These are phyloP conservation scores for Starmerella stigmatis DNA, from an alignment of 805 yeast species.

Conservation along the genomic window DNA sequence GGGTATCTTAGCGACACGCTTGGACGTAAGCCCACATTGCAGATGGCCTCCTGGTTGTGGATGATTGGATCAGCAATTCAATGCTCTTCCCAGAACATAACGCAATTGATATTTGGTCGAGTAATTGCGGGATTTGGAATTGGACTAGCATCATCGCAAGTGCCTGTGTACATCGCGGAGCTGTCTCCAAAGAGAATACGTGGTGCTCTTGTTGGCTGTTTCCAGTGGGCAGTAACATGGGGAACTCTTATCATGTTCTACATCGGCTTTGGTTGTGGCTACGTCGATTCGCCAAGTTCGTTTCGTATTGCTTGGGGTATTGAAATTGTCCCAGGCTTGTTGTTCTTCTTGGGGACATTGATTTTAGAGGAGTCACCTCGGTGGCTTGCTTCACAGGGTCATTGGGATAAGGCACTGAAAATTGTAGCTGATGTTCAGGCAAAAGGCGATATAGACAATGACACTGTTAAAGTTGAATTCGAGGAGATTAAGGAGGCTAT, in stretches of 20 bases:
- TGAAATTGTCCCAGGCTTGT: constrained; percentile 42
- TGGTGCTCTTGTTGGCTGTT: constrained; percentile 50
- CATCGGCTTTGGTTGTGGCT: constrained; percentile 39
- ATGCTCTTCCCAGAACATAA: constrained; percentile 36
- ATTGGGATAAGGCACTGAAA: constrained; percentile 38
- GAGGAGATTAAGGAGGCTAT: constrained; percentile 52
- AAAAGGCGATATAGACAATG: constrained; percentile 27
- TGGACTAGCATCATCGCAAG: constrained; percentile 56
- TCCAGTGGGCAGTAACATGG: constrained; percentile 53
- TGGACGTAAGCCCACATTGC: constrained; percentile 51
- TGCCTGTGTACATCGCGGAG: constrained; percentile 59
- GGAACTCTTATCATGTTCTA: constrained; percentile 57
- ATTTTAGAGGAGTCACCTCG: constrained; percentile 36
- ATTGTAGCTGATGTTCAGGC: constrained; percentile 31
- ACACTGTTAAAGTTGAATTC: constrained; percentile 44
- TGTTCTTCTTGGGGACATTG: constrained; percentile 37
- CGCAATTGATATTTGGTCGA: constrained; percentile 45
- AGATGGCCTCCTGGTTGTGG: constrained; percentile 47
- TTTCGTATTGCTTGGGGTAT: constrained; percentile 59
- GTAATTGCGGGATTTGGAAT: constrained; percentile 54
- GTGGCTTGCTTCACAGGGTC: constrained; percentile 40
- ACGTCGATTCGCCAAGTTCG: constrained; percentile 37
- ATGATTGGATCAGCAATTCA: constrained; percentile 51
- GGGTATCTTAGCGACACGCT: constrained; percentile 40
- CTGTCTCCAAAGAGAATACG: constrained; percentile 50